phyloP scores from a whole-genome alignment of 148 eudicot genomes.

The Polygonum maritimum region DNA sequence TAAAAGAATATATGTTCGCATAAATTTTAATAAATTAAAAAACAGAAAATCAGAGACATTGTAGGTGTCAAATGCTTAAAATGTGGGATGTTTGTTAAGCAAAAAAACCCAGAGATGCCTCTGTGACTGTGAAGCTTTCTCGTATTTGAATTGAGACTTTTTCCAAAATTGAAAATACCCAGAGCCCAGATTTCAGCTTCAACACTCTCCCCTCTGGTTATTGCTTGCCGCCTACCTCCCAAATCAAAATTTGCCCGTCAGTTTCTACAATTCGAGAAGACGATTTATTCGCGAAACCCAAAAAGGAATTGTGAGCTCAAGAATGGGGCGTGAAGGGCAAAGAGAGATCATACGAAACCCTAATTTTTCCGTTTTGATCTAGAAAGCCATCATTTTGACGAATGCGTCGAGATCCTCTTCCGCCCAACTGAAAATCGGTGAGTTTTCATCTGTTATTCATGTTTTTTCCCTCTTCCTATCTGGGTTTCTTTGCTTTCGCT shows the following conservation, averaged over 20 bases:
- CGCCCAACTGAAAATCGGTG: not conserved
- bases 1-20: too few relatives aligned
- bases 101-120: too few relatives aligned
- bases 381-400: not conserved
- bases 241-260: not conserved
- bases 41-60: too few relatives aligned
- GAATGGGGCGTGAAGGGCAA: not conserved
- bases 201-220: too few relatives aligned
- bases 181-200: too few relatives aligned
- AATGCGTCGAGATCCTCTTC: not conserved
- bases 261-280: not conserved
- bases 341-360: not conserved
- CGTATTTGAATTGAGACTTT: too few relatives aligned
- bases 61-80: too few relatives aligned
- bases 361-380: not conserved
- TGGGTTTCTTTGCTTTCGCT: not conserved
- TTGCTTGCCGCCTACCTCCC: not conserved
- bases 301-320: not conserved
- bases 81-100: too few relatives aligned
- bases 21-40: too few relatives aligned
- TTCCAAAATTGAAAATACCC: too few relatives aligned
- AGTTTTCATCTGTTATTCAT: not conserved
- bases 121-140: too few relatives aligned
- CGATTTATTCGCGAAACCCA: not conserved
- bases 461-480: not conserved